Conservation (phyloP, 2,329 filamentous ascomycete species). For the Fusarium albosuccineum region DNA sequence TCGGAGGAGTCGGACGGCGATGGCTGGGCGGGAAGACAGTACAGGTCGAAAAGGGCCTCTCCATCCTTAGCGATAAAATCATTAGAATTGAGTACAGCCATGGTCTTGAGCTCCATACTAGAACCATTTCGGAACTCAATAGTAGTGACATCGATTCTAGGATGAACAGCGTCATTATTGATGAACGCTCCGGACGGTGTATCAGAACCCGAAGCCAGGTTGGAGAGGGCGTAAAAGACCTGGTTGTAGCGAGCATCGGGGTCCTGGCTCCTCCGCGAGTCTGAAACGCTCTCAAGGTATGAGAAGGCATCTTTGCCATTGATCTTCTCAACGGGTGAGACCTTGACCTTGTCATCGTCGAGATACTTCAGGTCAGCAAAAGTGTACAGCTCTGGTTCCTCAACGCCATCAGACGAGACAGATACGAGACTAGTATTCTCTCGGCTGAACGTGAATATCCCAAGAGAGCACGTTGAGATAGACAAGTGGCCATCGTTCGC, state of each 20-base stretch:
- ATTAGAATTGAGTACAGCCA: not conserved
- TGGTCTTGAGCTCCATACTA: not conserved
- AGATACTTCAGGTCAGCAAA: not conserved
- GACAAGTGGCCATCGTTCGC: slow-evolving; percentile 3
- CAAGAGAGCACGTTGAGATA: not conserved
- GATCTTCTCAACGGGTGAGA: slow-evolving; percentile 5
- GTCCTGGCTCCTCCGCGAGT: not conserved
- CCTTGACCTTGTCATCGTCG: not conserved
- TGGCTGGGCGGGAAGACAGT: not conserved
- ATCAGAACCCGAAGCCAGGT: not conserved
- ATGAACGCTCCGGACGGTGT: not conserved
- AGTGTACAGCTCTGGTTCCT: slow-evolving; percentile 2
- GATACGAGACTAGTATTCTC: not conserved
- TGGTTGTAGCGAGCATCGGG: slow-evolving; percentile 12
- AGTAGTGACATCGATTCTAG: not conserved
- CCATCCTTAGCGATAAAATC: not conserved
- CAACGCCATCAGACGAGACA: not conserved
- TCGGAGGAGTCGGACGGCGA: not conserved
- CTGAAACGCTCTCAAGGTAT: not conserved
- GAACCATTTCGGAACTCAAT: slow-evolving; percentile 10
- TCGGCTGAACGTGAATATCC: not conserved
- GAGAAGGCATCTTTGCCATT: slow-evolving; percentile 2
- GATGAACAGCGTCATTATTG: not conserved
- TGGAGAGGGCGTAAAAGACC: slow-evolving; percentile 1
- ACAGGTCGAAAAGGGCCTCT: not conserved